phyloP scores from a whole-genome alignment of 1,284 basidiomycete genomes.

The Apiotrichum porosum region DNA sequence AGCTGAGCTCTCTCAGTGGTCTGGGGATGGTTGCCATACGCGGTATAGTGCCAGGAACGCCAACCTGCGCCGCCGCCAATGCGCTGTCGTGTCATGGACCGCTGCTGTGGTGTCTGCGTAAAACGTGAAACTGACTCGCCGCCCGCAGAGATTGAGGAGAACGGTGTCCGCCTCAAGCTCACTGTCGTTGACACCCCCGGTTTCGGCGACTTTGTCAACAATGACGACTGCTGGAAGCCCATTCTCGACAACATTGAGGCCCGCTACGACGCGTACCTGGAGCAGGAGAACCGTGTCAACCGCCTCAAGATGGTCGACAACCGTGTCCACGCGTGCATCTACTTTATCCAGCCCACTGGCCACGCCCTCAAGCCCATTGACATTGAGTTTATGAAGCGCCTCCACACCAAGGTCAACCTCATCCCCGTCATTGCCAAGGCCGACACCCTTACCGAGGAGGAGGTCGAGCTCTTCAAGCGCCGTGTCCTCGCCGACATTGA shows the following conservation, averaged over 20 bases:
- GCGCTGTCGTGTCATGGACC: no score
- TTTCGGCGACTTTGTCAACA: conserved; percentile 97
- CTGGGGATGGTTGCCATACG: no score
- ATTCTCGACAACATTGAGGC: conserved; percentile 96
- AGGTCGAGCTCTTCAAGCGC: conserved; percentile 84
- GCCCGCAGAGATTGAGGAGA: conserved; percentile 88
- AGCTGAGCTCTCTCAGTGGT: not conserved
- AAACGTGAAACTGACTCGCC: no score
- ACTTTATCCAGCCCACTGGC: conserved; percentile 96
- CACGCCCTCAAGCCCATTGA: conserved; percentile 95
- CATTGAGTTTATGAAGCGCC: conserved; percentile 92
- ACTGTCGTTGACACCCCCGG: conserved; percentile 98
- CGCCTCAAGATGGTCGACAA: conserved; percentile 51
- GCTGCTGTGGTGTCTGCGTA: no score
- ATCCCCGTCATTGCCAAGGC: conserved; percentile 96
- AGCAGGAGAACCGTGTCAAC: conserved; percentile 97
- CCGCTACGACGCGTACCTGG: conserved; percentile 90
- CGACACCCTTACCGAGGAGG: conserved; percentile 93
- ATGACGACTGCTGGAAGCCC: conserved; percentile 96
- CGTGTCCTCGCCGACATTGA: conserved; percentile 85
- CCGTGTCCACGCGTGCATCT: conserved; percentile 67
- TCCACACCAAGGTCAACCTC: conserved; percentile 93
- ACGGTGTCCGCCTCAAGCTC: conserved; percentile 84
- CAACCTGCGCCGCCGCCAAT: not conserved
- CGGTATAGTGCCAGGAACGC: no score